A percentile compares a stretch with the other conserved stretches of the same genome.
phyloP scores from a whole-genome alignment of 2,329 filamentous ascomycete species.

The Colletotrichum costaricense region DNA sequence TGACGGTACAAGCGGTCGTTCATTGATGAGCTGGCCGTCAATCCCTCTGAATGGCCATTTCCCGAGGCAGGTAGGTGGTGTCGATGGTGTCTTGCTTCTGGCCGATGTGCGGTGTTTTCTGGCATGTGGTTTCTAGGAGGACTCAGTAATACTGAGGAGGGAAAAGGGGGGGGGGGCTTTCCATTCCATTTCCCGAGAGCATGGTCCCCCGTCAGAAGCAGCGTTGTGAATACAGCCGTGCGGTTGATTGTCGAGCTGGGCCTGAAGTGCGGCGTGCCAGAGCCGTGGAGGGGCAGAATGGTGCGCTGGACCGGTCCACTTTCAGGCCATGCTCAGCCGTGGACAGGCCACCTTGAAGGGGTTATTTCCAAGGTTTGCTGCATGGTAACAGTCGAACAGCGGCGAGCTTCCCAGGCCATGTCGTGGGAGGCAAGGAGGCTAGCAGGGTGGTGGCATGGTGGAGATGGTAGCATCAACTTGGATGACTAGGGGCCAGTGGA shows the following conservation, averaged over 20 bases:
- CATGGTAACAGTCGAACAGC: constrained; percentile 1
- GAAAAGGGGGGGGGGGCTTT: not conserved
- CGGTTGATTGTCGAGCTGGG: not conserved
- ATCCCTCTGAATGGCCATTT: not conserved
- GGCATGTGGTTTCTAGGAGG: constrained; percentile 38
- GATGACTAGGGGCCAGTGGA: not conserved
- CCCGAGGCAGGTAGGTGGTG: not conserved
- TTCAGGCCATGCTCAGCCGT: constrained; percentile 19
- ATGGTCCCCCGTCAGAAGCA: not conserved
- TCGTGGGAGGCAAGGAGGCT: constrained; percentile 13
- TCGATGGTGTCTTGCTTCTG: constrained; percentile 16
- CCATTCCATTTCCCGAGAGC: constrained; percentile 9
- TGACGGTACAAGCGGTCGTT: not conserved
- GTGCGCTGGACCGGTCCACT: constrained; percentile 30
- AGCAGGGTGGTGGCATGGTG: constrained; percentile 27
- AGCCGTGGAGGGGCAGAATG: constrained; percentile 14
- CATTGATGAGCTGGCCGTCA: not conserved
- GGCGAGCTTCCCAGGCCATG: not conserved
- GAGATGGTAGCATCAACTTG: constrained; percentile 4
- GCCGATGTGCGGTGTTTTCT: constrained; percentile 38
- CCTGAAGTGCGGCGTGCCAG: not conserved
- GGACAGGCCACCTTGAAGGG: constrained; percentile 24
- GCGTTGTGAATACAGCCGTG: not conserved
- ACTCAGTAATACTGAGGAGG: not conserved
- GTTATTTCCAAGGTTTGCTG: constrained; percentile 28